Base-by-base conservation (phyloP, 306 rosid species). In the Lathyrus oleraceus region DNA sequence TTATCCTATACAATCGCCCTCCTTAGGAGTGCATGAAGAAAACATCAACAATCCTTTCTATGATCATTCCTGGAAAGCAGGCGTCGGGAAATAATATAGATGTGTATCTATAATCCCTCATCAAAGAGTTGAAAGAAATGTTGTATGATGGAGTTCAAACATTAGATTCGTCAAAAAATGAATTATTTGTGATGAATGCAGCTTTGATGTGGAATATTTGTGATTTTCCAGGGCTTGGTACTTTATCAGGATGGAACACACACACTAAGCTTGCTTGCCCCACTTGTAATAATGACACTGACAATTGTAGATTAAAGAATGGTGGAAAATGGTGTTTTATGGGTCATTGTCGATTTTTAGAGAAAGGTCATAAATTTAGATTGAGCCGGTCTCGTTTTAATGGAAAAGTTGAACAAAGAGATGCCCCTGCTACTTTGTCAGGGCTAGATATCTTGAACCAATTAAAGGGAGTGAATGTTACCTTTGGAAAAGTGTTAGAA, bases 71-170 rank as follows among this genome's bases (percentile, higher is more conserved):
- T 47, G 20, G 52, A 6, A 47, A n/a, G n/a, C 15, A 11, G 2
- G 3, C 19, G 3, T 20, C 20, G 3, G 52, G 20, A 47, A 47
- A 47, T 47, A 47, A 47, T 16, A 62, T 62, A 17, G 51, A 62
- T n/a, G n/a, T n/a, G n/a, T n/a, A n/a, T n/a, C n/a, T n/a, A n/a
- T n/a, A n/a, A n/a, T n/a, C n/a, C n/a, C n/a, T 61, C 9, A 61
- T 61, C 27, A 35, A 61, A 61, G 66, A 35, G 65, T 60, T 35
- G 42, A 60, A 30, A 2, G 65, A 60, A 16, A n/a, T 60, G 2
- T 60, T 47, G 66, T 15, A 8, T 15, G 28, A 36, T 32, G 66
- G 47, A 16, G 66, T 61, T 14, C 47, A 16, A 35, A 16, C 47
- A 7, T 54, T 10, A 1, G 62, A 57, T 57, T 12, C 39, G 1